Conservation (phyloP, 345 rosid species). For the Iberis pinnata region DNA sequence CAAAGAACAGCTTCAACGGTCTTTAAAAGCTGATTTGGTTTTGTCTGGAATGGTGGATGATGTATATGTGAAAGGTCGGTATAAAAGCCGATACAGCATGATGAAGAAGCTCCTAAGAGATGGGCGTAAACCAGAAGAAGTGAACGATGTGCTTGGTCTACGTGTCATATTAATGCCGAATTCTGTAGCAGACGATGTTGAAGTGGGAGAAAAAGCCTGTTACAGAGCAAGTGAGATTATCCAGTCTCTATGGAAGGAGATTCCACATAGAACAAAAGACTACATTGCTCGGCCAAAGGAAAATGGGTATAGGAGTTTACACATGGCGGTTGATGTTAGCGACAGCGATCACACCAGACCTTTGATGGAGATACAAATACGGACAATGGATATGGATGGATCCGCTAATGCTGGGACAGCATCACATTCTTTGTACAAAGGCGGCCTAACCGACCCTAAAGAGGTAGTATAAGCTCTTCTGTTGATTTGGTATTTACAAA, state of each 20-base stretch:
- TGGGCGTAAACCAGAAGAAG: constrained; percentile 79
- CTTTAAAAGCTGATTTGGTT: constrained; percentile 46
- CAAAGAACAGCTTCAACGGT: constrained; percentile 52
- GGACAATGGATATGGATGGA: constrained; percentile 75
- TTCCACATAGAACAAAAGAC: constrained; percentile 75
- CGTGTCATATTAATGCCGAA: constrained; percentile 62
- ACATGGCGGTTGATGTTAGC: constrained; percentile 89
- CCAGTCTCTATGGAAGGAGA: constrained; percentile 68
- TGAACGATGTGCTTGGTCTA: constrained; percentile 76
- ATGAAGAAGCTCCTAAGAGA: constrained; percentile 94
- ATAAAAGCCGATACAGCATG: constrained; percentile 80
- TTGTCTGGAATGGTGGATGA: constrained; percentile 52
- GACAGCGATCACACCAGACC: constrained; percentile 54
- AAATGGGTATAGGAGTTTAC: constrained; percentile 84
- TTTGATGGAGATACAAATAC: constrained; percentile 84
- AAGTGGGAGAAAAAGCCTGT: constrained; percentile 59
- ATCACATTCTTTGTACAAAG: constrained; percentile 83
- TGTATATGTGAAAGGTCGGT: constrained; percentile 62
- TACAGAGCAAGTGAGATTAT: constrained; percentile 58
- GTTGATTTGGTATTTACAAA: neutral
- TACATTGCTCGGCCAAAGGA: constrained; percentile 71
- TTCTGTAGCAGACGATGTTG: constrained; percentile 28
- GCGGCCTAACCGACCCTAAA: constrained; percentile 77
- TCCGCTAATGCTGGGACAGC: constrained; percentile 79
- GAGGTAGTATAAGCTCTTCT: constrained; percentile 51